These are phyloP conservation scores for Pneumocystis carinii DNA, from an alignment of 1,139 yeast species.

Conservation along the genomic window DNA sequence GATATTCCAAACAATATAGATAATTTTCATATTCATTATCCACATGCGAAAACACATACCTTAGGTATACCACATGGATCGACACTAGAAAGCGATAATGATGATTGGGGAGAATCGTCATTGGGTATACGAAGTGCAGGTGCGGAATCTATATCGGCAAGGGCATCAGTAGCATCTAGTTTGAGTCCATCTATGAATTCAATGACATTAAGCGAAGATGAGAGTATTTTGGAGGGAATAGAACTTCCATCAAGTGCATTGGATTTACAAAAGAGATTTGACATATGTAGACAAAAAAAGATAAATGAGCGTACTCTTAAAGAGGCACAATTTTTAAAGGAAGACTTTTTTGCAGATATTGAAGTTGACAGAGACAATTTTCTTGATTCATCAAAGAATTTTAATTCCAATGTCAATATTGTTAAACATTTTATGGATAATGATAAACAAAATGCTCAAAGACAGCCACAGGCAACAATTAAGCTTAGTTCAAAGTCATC, in stretches of 20 bases:
- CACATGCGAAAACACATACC: not conserved
- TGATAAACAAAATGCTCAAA: slow-evolving; percentile 1
- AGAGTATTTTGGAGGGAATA: slow-evolving; percentile 14
- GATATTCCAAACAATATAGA: not conserved
- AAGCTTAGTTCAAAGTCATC: slow-evolving; percentile 11
- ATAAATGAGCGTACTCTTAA: slow-evolving; percentile 2
- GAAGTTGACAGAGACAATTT: slow-evolving; percentile 12
- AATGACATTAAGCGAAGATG: slow-evolving; percentile 14
- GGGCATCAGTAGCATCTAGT: slow-evolving; percentile 8
- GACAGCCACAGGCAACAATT: slow-evolving; percentile 4
- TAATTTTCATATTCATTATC: not conserved
- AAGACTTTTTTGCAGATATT: slow-evolving; percentile 14
- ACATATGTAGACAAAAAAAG: slow-evolving; percentile 2
- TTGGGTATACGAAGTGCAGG: slow-evolving; percentile 3
- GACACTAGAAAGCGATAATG: slow-evolving; percentile 7
- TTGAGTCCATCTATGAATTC: slow-evolving; percentile 5
- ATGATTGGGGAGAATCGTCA: slow-evolving; percentile 10
- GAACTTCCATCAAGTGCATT: slow-evolving; percentile 15
- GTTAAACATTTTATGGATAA: not conserved
- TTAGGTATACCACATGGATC: not conserved
- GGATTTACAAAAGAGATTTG: slow-evolving; percentile 10
- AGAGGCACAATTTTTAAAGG: slow-evolving; percentile 3
- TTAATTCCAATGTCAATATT: not conserved
- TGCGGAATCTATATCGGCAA: not conserved
- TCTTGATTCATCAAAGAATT: not conserved